Conservation (phyloP, 1,284 basidiomycete species). For the Fomitopsis pinicola region DNA sequence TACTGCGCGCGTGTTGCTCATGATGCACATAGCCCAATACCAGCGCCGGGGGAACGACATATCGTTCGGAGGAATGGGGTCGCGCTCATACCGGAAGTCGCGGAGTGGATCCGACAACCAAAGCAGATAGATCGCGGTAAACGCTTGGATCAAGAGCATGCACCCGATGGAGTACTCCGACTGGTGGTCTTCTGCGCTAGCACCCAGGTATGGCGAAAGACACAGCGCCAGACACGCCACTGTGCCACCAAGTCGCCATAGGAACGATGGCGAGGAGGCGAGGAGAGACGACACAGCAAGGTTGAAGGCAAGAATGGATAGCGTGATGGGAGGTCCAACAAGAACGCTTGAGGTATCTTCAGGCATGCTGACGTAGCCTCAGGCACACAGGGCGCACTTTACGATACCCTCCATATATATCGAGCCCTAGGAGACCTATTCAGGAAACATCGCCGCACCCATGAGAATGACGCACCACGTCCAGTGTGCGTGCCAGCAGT, state of each 20-base stretch:
- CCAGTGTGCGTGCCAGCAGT: not conserved
- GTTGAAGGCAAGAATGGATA: not conserved
- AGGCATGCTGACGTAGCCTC: not conserved
- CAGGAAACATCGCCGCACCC: not conserved
- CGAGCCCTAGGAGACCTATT: too few species aligned
- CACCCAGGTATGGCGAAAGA: not conserved
- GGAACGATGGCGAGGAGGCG: not conserved
- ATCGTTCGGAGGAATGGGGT: not conserved
- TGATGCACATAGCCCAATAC: slow-evolving; percentile 3
- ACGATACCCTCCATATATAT: not conserved
- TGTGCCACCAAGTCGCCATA: not conserved
- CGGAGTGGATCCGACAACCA: slow-evolving; percentile 6
- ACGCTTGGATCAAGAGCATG: not conserved
- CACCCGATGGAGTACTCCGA: slow-evolving; percentile 3
- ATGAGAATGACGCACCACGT: not conserved
- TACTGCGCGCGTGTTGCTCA: not conserved
- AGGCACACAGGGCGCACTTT: not conserved
- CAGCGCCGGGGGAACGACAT: not conserved
- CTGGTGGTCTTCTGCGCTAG: not conserved
- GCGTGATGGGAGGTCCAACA: not conserved
- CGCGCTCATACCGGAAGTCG: slow-evolving; percentile 5
- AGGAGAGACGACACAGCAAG: not conserved
- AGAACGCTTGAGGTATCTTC: not conserved
- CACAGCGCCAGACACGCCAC: not conserved
- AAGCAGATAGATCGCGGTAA: not conserved